Conservation (phyloP, 805 yeast species). For the Saccharomycopsis javanensis region DNA sequence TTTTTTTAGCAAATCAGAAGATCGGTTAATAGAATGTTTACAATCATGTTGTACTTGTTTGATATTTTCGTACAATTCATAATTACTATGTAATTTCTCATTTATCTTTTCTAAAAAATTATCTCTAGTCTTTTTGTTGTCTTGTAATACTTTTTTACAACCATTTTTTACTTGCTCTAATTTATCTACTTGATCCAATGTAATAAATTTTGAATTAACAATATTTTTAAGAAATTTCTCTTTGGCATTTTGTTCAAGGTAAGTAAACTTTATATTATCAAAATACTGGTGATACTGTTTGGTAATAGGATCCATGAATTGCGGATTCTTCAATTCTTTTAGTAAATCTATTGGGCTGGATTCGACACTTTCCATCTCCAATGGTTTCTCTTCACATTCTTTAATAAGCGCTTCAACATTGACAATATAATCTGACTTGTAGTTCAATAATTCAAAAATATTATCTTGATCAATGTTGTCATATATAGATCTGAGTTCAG, state of each 20-base stretch:
- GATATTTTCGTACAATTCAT: not conserved
- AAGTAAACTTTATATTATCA: slow-evolving; percentile 18
- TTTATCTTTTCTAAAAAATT: slow-evolving; percentile 7
- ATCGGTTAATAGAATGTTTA: not conserved
- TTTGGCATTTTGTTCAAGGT: slow-evolving; percentile 18
- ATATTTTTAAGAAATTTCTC: slow-evolving; percentile 17
- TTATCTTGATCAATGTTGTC: slow-evolving; percentile 10
- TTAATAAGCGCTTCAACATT: slow-evolving; percentile 11
- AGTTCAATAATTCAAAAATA: slow-evolving; percentile 6
- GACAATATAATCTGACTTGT: slow-evolving; percentile 13
- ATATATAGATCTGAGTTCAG: not conserved
- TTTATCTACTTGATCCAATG: slow-evolving; percentile 10
- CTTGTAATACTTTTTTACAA: slow-evolving; percentile 9
- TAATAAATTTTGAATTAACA: slow-evolving; percentile 14
- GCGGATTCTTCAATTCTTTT: slow-evolving; percentile 11
- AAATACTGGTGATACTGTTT: slow-evolving; percentile 15
- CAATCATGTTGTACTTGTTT: not conserved
- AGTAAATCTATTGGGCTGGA: slow-evolving; percentile 2
- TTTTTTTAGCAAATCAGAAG: slow-evolving; percentile 8
- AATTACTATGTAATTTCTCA: not conserved
- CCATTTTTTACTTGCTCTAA: not conserved
- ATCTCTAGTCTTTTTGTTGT: slow-evolving; percentile 12
- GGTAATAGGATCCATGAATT: slow-evolving; percentile 6
- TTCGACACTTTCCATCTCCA: not conserved
- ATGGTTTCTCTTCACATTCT: slow-evolving; percentile 4